phyloP scores from a whole-genome alignment of 768 basidiomycete genomes.

The Suillus cothurnatus region DNA sequence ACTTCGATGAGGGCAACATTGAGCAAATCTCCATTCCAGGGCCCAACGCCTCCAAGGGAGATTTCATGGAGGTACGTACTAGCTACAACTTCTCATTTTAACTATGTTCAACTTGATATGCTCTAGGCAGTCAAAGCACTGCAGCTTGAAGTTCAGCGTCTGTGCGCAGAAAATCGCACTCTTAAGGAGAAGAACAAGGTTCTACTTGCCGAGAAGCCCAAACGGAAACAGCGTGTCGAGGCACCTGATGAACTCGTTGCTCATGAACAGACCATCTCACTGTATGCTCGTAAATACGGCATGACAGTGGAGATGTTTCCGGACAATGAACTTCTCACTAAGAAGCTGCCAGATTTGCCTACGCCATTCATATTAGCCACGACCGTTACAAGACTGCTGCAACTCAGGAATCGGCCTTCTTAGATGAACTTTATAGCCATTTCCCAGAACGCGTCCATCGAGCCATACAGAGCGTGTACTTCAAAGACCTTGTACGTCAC shows the following conservation, averaged over 20 bases:
- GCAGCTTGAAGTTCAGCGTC: neutral
- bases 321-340: neutral
- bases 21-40: neutral
- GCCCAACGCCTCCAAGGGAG: neutral
- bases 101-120: neutral
- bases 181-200: slow-evolving; percentile 2
- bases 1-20: neutral
- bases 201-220: neutral
- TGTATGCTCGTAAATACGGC: neutral
- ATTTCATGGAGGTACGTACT: neutral
- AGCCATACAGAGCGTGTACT: neutral
- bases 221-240: neutral
- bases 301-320: slow-evolving; percentile 1
- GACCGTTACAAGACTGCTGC: neutral
- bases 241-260: neutral
- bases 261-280: neutral
- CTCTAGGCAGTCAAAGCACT: neutral
- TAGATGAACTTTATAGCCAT: neutral
- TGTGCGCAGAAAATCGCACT: neutral
- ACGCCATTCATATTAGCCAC: neutral
- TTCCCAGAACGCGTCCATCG: neutral
- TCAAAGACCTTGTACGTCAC: slow-evolving; percentile 3
- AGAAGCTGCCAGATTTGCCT: neutral
- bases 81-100: no score
- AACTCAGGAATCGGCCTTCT: neutral